phyloP scores from a whole-genome alignment of 495 filamentous ascomycete genomes.

The Aspergillus mulundensis region DNA sequence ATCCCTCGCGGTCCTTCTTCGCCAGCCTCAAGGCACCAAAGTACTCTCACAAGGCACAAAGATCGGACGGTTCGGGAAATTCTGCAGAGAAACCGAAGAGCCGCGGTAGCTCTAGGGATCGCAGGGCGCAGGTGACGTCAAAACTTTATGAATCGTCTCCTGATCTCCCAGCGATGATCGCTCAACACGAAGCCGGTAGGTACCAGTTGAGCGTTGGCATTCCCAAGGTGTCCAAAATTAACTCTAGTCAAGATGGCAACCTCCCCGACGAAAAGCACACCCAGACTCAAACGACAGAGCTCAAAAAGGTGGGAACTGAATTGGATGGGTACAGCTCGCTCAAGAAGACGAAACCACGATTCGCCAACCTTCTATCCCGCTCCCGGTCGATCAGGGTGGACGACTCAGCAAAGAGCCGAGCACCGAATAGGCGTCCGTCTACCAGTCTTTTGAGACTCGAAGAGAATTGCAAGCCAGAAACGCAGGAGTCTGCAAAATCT shows the following conservation, averaged over 20 bases:
- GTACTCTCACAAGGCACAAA: slow-evolving; percentile 42
- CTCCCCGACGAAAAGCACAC: slow-evolving; percentile 21
- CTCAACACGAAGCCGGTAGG: slow-evolving; percentile 33
- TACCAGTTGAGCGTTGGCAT: background rate
- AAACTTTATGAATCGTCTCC: slow-evolving; percentile 42
- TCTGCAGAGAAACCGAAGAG: slow-evolving; percentile 41
- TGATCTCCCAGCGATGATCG: slow-evolving; percentile 34
- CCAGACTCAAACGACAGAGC: slow-evolving; percentile 21
- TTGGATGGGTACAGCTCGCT: slow-evolving; percentile 22
- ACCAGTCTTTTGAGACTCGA: slow-evolving; percentile 41
- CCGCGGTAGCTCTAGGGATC: slow-evolving; percentile 41
- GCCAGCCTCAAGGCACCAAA: slow-evolving; percentile 53
- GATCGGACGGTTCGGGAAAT: slow-evolving; percentile 39
- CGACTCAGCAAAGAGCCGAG: slow-evolving; percentile 35
- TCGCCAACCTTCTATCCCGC: slow-evolving; percentile 57
- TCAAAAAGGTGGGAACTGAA: slow-evolving; percentile 31
- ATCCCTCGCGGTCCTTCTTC: slow-evolving; percentile 54
- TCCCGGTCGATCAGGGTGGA: slow-evolving; percentile 63
- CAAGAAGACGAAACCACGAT: slow-evolving; percentile 48
- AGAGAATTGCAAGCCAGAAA: slow-evolving; percentile 30
- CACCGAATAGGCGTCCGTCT: slow-evolving; percentile 39
- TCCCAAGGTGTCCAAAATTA: background rate
- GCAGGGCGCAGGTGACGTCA: slow-evolving; percentile 28
- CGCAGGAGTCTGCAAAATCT: slow-evolving; percentile 43
- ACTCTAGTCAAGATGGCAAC: slow-evolving; percentile 19